Percentiles rank a stretch among this genome's conserved stretches.
Conservation (phyloP, 2,329 filamentous ascomycete genomes). For the Furcasterigmium sp. region DNA sequence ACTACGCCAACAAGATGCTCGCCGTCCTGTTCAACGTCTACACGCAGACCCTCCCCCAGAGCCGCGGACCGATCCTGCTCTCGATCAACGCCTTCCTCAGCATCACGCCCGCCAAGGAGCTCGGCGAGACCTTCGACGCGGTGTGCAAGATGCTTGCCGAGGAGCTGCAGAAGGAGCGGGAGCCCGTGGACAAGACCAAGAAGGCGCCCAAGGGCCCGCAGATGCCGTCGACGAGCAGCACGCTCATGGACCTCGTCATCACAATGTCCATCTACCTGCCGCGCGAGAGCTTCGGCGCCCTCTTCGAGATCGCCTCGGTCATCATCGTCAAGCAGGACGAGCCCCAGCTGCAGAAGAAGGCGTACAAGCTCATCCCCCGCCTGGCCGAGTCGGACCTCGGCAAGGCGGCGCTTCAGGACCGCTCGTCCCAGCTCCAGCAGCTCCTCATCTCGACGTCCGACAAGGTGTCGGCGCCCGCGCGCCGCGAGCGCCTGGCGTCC, state of each 20-base stretch:
- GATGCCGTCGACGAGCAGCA: slow-evolving; percentile 90
- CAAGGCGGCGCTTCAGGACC: slow-evolving; percentile 67
- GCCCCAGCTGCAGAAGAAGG: slow-evolving; percentile 95
- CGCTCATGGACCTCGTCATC: slow-evolving; percentile 93
- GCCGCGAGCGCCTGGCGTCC: slow-evolving; percentile 79
- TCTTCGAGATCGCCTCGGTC: slow-evolving; percentile 82
- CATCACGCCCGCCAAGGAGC: slow-evolving; percentile 71
- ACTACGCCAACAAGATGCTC: slow-evolving; percentile 80
- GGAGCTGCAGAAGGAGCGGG: slow-evolving; percentile 52
- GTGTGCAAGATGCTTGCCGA: slow-evolving; percentile 79
- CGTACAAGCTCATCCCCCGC: slow-evolving; percentile 94
- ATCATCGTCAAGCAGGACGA: slow-evolving; percentile 79
- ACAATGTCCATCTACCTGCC: slow-evolving; percentile 94
- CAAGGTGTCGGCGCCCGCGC: slow-evolving; percentile 80
- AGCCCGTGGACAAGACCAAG: slow-evolving; percentile 53
- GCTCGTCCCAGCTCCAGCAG: slow-evolving; percentile 74
- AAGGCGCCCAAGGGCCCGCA: slow-evolving; percentile 62
- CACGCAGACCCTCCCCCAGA: slow-evolving; percentile 90
- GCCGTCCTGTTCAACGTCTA: slow-evolving; percentile 99
- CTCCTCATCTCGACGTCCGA: slow-evolving; percentile 75
- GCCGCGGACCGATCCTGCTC: slow-evolving; percentile 82
- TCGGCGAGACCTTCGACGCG: slow-evolving; percentile 82
- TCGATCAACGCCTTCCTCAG: slow-evolving; percentile 94
- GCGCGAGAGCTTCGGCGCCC: slow-evolving; percentile 72
- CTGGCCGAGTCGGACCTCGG: slow-evolving; percentile 78